Percentiles rank a stretch among this genome's conserved stretches.
phyloP scores from a whole-genome alignment of 768 basidiomycete species.

The Mycena kentingensis region DNA sequence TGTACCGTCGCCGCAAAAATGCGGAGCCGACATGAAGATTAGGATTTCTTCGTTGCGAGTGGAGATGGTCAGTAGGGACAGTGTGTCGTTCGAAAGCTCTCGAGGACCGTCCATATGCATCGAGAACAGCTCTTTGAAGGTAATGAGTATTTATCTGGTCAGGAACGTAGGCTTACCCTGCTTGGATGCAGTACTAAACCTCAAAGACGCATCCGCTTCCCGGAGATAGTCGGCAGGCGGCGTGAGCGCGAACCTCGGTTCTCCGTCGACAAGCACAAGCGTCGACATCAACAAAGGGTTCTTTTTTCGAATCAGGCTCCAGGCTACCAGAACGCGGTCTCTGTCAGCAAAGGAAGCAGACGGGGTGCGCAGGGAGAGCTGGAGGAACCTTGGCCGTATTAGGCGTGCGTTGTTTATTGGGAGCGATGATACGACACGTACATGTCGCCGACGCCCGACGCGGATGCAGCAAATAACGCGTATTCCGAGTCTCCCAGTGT shows the following conservation, averaged over 20 bases:
- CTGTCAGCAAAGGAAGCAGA: slow-evolving; percentile 18
- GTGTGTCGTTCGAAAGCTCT: slow-evolving; percentile 49
- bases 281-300: slow-evolving; percentile 59
- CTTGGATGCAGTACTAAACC: slow-evolving; percentile 41
- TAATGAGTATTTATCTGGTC: neutral
- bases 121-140: slow-evolving; percentile 46
- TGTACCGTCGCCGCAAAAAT: slow-evolving; percentile 72
- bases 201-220: slow-evolving; percentile 44
- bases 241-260: slow-evolving; percentile 36
- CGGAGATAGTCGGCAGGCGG: slow-evolving; percentile 43
- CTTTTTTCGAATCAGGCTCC: slow-evolving; percentile 57
- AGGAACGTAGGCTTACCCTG: slow-evolving; percentile 37
- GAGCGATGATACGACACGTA: slow-evolving; percentile 20
- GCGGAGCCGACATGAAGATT: slow-evolving; percentile 61
- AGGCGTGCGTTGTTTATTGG: neutral
- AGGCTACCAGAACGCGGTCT: slow-evolving; percentile 48
- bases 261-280: slow-evolving; percentile 37
- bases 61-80: slow-evolving; percentile 50
- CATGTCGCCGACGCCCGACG: slow-evolving; percentile 38
- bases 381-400: slow-evolving; percentile 30
- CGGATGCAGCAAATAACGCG: slow-evolving; percentile 34
- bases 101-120: slow-evolving; percentile 64
- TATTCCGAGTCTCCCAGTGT: slow-evolving; percentile 34
- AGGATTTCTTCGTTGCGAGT: slow-evolving; percentile 29
- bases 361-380: slow-evolving; percentile 32